phyloP scores from a whole-genome alignment of 768 basidiomycete species.

The Exidia glandulosa region DNA sequence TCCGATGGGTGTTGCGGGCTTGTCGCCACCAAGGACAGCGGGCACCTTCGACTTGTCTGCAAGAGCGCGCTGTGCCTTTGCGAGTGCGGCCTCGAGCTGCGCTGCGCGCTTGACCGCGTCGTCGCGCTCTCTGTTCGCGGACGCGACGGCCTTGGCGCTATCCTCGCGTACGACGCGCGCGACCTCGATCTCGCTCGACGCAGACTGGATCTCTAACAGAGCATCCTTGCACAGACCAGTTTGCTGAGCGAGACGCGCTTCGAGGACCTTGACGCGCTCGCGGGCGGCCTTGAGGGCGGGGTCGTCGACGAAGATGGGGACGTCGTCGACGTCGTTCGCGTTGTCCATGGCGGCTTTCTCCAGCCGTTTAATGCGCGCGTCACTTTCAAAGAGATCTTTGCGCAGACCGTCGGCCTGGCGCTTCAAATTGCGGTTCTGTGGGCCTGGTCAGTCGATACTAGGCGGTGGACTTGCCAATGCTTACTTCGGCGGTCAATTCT shows the following conservation, averaged over 20 bases:
- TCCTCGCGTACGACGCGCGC: background rate
- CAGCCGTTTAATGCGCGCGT: background rate
- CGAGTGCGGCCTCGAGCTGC: background rate
- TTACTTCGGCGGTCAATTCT: too few relatives aligned
- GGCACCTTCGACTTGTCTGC: background rate
- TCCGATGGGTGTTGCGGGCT: background rate
- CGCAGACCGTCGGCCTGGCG: background rate
- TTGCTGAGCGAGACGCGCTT: background rate
- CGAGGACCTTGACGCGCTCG: background rate
- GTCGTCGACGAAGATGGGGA: background rate
- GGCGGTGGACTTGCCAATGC: too few relatives aligned
- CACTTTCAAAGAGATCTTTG: background rate
- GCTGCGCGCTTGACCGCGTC: background rate
- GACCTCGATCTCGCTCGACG: background rate
- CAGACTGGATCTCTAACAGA: background rate
- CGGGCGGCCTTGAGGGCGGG: background rate
- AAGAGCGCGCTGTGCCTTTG: too few relatives aligned
- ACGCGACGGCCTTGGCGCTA: background rate
- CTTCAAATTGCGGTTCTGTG: background rate
- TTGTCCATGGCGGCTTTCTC: background rate
- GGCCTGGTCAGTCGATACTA: too few relatives aligned
- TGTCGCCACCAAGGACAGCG: background rate
- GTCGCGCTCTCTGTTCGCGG: background rate
- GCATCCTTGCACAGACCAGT: background rate
- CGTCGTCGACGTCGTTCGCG: background rate